Evolutionary conservation across 768 basidiomycete genomes (phyloP).

Genomic region (Asterophora lycoperdoides): DNA sequence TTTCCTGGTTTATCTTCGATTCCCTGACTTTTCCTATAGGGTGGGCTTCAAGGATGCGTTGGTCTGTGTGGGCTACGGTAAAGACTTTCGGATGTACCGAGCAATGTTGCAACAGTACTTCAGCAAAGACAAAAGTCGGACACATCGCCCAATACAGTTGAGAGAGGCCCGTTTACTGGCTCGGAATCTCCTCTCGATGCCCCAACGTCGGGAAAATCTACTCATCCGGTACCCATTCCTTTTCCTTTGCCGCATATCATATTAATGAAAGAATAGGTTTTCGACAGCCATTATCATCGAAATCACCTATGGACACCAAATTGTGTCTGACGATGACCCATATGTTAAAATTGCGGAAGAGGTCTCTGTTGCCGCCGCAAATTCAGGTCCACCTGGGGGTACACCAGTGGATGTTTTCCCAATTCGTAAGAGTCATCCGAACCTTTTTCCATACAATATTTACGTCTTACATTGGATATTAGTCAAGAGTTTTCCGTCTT

Average conservation of each 20-base stretch:
- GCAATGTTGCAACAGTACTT: conserved; percentile 10
- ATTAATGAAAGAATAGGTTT: no score
- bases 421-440: conserved; percentile 20
- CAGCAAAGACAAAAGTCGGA: conserved; percentile 3
- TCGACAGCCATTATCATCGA: conserved; percentile 21
- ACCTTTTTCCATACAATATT: no score
- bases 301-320: conserved; percentile 29
- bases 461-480: no score
- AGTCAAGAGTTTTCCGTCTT: conserved; percentile 31
- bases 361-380: conserved; percentile 21
- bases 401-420: conserved; percentile 21
- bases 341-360: conserved; percentile 33
- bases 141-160: conserved; percentile 5
- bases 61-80: conserved; percentile 12
- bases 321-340: conserved; percentile 31
- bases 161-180: conserved; percentile 18
- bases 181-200: conserved; percentile 6
- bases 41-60: conserved; percentile 4
- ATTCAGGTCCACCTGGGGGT: conserved; percentile 22
- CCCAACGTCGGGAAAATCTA: conserved; percentile 16
- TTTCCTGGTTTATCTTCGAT: neutral
- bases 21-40: conserved; percentile 1
- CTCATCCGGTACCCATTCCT: conserved; percentile 10
- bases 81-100: conserved; percentile 12
- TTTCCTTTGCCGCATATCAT: no score